phyloP scores from a whole-genome alignment of 2,329 filamentous ascomycete species.

The Penicillium sp. region DNA sequence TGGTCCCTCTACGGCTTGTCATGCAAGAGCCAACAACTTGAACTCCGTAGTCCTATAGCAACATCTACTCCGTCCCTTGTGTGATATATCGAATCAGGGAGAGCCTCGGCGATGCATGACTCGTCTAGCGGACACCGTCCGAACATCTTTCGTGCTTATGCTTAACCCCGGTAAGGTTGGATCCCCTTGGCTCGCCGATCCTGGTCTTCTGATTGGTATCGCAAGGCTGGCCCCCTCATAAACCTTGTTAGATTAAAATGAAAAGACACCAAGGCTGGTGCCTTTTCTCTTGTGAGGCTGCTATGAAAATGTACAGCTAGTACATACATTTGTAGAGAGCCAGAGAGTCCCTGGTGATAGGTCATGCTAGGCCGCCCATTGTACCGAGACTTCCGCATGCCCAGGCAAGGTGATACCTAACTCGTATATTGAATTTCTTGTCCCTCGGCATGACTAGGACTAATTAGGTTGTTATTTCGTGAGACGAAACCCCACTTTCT shows the following conservation, averaged over 20 bases:
- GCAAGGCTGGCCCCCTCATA: constrained; percentile 9
- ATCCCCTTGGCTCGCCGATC: constrained; percentile 29
- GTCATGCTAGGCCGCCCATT: not conserved
- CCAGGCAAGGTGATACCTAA: not conserved
- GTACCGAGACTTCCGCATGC: not conserved
- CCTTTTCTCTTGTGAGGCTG: constrained; percentile 7
- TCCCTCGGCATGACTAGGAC: not conserved
- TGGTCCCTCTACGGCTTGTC: too few species aligned
- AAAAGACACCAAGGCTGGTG: constrained; percentile 5
- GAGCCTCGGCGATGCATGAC: constrained; percentile 21
- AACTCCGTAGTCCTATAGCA: too few species aligned
- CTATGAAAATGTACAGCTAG: not conserved
- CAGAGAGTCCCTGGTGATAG: too few species aligned
- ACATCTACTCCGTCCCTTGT: not conserved
- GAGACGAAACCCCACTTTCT: constrained; percentile 1
- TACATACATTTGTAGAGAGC: too few species aligned
- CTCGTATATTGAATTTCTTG: constrained; percentile 1
- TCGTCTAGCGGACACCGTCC: constrained; percentile 33
- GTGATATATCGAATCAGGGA: constrained; percentile 28
- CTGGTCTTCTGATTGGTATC: constrained; percentile 24
- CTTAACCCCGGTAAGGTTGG: constrained; percentile 46
- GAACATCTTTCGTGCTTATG: constrained; percentile 35
- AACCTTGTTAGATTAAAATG: constrained; percentile 24
- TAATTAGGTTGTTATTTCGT: not conserved
- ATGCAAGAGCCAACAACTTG: too few species aligned